Percentiles rank a stretch among this genome's conserved stretches.
Conservation (phyloP, 257 asterid species). For the Rauvolfia tetraphylla region DNA sequence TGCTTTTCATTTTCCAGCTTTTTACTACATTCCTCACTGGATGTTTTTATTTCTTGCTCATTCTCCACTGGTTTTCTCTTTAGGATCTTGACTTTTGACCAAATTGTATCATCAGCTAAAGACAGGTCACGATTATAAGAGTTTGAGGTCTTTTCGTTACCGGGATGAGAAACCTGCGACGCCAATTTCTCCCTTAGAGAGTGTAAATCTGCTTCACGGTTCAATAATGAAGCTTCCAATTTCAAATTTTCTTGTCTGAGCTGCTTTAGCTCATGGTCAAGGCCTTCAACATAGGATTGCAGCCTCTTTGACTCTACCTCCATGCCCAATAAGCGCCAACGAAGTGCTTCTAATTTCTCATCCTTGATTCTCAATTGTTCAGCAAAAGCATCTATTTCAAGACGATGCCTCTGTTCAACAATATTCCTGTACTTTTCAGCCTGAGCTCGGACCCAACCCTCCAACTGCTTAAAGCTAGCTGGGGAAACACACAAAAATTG, state of each 20-base stretch:
- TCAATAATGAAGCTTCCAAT: conserved; percentile 46
- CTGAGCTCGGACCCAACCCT: conserved; percentile 52
- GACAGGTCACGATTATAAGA: conserved; percentile 34
- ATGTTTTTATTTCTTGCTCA: conserved; percentile 42
- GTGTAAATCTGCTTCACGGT: conserved; percentile 60
- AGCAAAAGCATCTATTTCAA: conserved; percentile 74
- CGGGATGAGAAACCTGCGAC: conserved; percentile 44
- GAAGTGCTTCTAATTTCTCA: conserved; percentile 65
- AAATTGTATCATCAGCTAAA: conserved; percentile 40
- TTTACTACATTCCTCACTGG: conserved; percentile 27
- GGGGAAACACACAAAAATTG: conserved; percentile 5
- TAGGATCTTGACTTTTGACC: conserved; percentile 72
- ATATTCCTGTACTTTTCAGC: conserved; percentile 43
- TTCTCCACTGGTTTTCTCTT: conserved; percentile 51
- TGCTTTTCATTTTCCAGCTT: conserved; percentile 21
- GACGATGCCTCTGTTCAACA: conserved; percentile 51
- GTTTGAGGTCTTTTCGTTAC: conserved; percentile 46
- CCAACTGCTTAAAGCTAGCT: conserved; percentile 44
- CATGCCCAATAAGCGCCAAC: conserved; percentile 77
- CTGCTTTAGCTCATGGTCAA: conserved; percentile 45
- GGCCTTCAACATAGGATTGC: conserved; percentile 53
- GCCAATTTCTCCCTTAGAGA: conserved; percentile 56
- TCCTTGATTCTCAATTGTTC: conserved; percentile 81
- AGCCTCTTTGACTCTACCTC: conserved; percentile 74
- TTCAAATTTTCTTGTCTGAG: conserved; percentile 62